phyloP scores from a whole-genome alignment of 2,329 filamentous ascomycete genomes.

The Exophiala sideris region DNA sequence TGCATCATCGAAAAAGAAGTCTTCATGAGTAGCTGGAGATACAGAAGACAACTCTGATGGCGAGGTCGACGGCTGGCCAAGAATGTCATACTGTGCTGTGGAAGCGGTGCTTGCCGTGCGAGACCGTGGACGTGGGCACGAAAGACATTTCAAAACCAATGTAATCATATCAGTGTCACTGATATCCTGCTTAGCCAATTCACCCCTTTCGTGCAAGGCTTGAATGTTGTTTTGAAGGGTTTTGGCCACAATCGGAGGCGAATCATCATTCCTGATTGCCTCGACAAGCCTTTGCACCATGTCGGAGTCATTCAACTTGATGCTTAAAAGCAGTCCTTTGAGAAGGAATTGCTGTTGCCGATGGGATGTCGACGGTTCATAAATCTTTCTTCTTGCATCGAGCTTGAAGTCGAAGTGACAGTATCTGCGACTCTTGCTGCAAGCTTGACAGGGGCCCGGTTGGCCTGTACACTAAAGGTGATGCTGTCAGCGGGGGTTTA shows the following conservation, averaged over 20 bases:
- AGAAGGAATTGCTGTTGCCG: not conserved
- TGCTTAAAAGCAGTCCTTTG: not conserved
- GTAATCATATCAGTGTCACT: not conserved
- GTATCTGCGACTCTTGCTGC: not conserved
- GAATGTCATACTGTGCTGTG: not conserved
- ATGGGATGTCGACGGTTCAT: not conserved
- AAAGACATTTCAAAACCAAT: not conserved
- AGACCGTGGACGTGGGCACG: not conserved
- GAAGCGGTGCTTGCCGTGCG: not conserved
- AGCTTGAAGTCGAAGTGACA: constrained; percentile 2
- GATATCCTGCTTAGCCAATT: not conserved
- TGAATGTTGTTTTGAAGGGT: not conserved
- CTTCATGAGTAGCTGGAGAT: not conserved
- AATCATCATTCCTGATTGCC: constrained; percentile 1
- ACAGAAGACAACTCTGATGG: not conserved
- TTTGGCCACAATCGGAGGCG: not conserved
- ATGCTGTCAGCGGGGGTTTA: not conserved
- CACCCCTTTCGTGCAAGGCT: not conserved
- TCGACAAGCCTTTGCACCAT: constrained; percentile 1
- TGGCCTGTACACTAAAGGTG: not conserved
- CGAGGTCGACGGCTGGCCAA: not conserved
- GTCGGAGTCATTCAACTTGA: constrained; percentile 2
- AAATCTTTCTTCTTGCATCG: not conserved
- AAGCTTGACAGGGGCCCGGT: constrained; percentile 2
- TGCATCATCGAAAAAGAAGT: not conserved